Evolutionary conservation across 1,284 basidiomycete species (phyloP), one percentile per base, ranked within the genome.

Genomic region (Ceratobasidium sp.): DNA sequence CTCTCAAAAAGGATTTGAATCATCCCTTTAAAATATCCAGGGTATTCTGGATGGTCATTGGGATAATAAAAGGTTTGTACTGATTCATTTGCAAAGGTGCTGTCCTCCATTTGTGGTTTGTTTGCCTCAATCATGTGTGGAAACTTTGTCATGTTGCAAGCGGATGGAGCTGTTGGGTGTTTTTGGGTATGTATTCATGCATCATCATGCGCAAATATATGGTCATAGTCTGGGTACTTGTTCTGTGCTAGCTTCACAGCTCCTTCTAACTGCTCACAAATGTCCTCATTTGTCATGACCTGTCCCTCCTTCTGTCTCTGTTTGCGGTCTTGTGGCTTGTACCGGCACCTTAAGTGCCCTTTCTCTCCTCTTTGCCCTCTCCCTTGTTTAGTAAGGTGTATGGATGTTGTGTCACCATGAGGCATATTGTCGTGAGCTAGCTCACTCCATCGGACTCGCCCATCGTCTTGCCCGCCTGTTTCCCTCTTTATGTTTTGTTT

Each of bases 21-120:
- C 75, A 78, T 79, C 12, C 79, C 78, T 69, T 80, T 80, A 71
- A 79, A 79, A 73, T 75, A 75, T n/a, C 77, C 76, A 7, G 75
- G 75, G 62, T 74, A 70, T 12, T 22, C 50, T 29, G 76, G 75
- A 65, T 79, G 78, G 58, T 79, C 57, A 38, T 76, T 73, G 1
- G 71, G 64, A 60, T 72, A 79, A 68, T 78, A 79, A 29, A 80
- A 73, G 8, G 38, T 17, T 65, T 80, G 78, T 1, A 38, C 15
- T 4, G 55, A 45, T 1, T 72, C 74, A 70, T 74, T 67, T 0
- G 68, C 47, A 52, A 78, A 69, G 0, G 35, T n/a, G 67, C n/a
- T 72, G 74, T 38, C 25, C 8, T 73, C 69, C 77, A 80, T 79
- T 42, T 70, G 53, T 73, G 6, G 13, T 8, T 35, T 31, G 8